phyloP scores from a whole-genome alignment of 2,329 filamentous ascomycete species.

The Epichloe sylvatica region DNA sequence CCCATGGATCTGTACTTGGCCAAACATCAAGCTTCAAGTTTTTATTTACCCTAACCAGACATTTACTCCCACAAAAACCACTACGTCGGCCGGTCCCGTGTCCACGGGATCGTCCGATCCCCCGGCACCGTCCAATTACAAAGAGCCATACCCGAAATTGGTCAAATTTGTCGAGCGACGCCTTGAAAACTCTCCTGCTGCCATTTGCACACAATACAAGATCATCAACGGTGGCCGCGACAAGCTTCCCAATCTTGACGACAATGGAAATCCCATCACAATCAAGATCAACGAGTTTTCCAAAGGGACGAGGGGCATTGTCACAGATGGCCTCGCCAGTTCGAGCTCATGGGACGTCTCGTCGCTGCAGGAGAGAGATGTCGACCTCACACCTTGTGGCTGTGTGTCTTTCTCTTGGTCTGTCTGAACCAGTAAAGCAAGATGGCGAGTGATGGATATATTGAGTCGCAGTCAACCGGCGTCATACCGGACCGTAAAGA shows the following conservation, averaged over 20 bases:
- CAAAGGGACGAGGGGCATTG: neutral
- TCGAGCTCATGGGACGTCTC: neutral
- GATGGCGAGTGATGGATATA: neutral
- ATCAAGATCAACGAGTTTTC: conserved; percentile 30
- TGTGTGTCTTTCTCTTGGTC: conserved; percentile 6
- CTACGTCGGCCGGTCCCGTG: neutral
- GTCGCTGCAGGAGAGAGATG: conserved; percentile 4
- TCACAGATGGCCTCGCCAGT: conserved; percentile 3
- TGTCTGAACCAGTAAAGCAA: neutral
- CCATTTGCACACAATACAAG: conserved; percentile 35
- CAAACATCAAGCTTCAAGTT: conserved; percentile 38
- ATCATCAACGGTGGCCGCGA: conserved; percentile 26
- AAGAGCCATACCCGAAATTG: conserved; percentile 33
- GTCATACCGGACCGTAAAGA: neutral
- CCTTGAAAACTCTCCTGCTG: conserved; percentile 16
- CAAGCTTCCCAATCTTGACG: conserved; percentile 19
- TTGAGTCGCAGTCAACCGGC: neutral
- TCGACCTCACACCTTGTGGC: conserved; percentile 3
- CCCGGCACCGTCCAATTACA: conserved; percentile 6
- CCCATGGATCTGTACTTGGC: conserved; percentile 47
- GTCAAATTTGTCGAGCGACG: conserved; percentile 44
- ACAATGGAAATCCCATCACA: conserved; percentile 25
- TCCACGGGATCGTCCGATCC: neutral
- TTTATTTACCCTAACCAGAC: conserved; percentile 44
- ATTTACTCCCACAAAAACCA: conserved; percentile 20